Percentiles rank a stretch among this genome's conserved stretches.
Conservation (phyloP, 2,329 filamentous ascomycete species). For the Davidsoniella virescens region DNA sequence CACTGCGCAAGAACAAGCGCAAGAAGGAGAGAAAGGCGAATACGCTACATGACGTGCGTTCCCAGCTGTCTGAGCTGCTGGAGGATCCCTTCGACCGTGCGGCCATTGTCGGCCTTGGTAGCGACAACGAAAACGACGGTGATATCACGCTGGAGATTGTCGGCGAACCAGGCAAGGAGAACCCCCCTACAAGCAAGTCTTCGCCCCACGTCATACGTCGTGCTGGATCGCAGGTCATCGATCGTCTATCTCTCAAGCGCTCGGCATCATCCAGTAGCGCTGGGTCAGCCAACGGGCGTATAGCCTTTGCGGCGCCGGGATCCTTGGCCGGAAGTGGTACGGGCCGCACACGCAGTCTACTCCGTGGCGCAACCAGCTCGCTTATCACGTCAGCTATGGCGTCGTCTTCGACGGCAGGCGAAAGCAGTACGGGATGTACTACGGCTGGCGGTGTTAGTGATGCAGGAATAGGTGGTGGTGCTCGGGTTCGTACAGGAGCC, state of each 20-base stretch:
- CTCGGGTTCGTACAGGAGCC: slow-evolving; percentile 43
- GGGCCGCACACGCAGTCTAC: slow-evolving; percentile 39
- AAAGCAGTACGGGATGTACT: slow-evolving; percentile 6
- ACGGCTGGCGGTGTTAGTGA: slow-evolving; percentile 21
- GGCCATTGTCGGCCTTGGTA: slow-evolving; percentile 29
- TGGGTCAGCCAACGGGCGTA: slow-evolving; percentile 21
- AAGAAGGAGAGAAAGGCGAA: slow-evolving; percentile 8
- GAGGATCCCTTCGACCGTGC: slow-evolving; percentile 39
- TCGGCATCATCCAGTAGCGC: slow-evolving; percentile 23
- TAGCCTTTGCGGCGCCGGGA: slow-evolving; percentile 39
- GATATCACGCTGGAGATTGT: not conserved
- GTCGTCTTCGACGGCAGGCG: slow-evolving; percentile 9
- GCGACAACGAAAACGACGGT: slow-evolving; percentile 25
- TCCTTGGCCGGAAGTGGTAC: slow-evolving; percentile 29
- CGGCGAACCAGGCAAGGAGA: slow-evolving; percentile 12
- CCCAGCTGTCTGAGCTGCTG: slow-evolving; percentile 69
- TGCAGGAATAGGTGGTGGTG: slow-evolving; percentile 12
- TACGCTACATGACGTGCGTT: slow-evolving; percentile 46
- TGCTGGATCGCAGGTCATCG: slow-evolving; percentile 37
- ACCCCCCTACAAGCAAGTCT: not conserved
- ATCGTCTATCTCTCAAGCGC: slow-evolving; percentile 58
- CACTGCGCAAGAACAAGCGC: slow-evolving; percentile 11
- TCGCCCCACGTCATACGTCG: slow-evolving; percentile 21
- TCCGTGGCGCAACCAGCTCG: slow-evolving; percentile 55
- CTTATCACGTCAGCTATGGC: slow-evolving; percentile 25